A percentile compares a stretch with the other conserved stretches of the same genome.
phyloP scores from a whole-genome alignment of 1,284 basidiomycete genomes.

The Apiotrichum montevideense region DNA sequence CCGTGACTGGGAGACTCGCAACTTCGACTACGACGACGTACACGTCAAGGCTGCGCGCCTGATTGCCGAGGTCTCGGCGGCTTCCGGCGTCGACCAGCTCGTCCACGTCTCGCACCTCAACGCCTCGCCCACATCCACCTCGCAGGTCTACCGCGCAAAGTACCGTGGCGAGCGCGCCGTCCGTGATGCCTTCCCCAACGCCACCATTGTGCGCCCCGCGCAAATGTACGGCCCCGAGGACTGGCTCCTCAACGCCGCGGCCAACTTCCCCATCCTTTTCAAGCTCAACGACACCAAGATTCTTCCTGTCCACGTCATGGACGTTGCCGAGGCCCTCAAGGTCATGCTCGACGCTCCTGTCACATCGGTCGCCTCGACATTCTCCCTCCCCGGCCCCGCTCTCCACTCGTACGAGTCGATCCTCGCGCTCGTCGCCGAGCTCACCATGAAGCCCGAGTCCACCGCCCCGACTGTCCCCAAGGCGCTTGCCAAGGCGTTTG shows the following conservation, averaged over 20 bases:
- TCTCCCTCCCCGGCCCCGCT: slow-evolving; percentile 83
- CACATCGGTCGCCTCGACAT: slow-evolving; percentile 58
- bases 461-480: slow-evolving; percentile 71
- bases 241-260: slow-evolving; percentile 86
- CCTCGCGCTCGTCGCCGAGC: slow-evolving; percentile 68
- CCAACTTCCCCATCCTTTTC: slow-evolving; percentile 88
- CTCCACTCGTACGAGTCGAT: slow-evolving; percentile 80
- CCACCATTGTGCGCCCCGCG: slow-evolving; percentile 84
- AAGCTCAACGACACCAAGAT: slow-evolving; percentile 86
- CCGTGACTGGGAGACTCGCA: slow-evolving; percentile 87
- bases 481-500: slow-evolving; percentile 59
- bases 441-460: slow-evolving; percentile 69
- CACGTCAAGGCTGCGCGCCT: slow-evolving; percentile 55
- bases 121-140: slow-evolving; percentile 70
- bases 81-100: slow-evolving; percentile 73
- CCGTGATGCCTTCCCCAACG: slow-evolving; percentile 73
- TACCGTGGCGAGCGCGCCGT: slow-evolving; percentile 85
- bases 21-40: slow-evolving; percentile 68
- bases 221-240: slow-evolving; percentile 91
- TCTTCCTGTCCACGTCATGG: slow-evolving; percentile 87
- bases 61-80: slow-evolving; percentile 75
- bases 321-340: slow-evolving; percentile 86
- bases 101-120: slow-evolving; percentile 96
- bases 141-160: slow-evolving; percentile 82
- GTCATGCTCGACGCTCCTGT: slow-evolving; percentile 65